Base-by-base conservation (phyloP, 768 basidiomycete genomes). In the Termitomyces heimii region DNA sequence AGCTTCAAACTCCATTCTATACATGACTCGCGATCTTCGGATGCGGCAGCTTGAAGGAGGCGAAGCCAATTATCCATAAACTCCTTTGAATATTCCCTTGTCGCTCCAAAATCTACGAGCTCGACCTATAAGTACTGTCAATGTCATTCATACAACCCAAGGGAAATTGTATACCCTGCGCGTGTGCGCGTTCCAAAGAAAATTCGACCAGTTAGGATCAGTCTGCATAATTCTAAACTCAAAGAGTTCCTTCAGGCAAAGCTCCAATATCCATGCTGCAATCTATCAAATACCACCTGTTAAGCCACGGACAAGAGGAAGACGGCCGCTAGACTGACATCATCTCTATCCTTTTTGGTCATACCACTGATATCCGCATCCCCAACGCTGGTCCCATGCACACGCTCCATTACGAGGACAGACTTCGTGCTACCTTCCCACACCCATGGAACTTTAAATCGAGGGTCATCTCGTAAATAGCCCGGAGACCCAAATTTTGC, bases 191-290 rank as follows among this genome's bases (percentile, higher is more conserved):
- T 94, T 89, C 86, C 91, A 98, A 24, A 99, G 75, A 74, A 99
- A 98, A 70, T 98, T 98, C 9, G 92, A 90, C 91, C 92, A 98
- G 65, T 99, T 98, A 3, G 97, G 97, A 68, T 99, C 96, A 0
- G 96, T 99, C 70, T 98, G 97, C 97, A 99, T 98, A 43, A 88
- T 71, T 31, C 90, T 77, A 75, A 97, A 96, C 58, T 85, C 77
- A 69, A 98, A 97, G 7, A 99, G 81, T 68, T 98, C 97, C 57
- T 81, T 83, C 40, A 99, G 74, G 67, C 94, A 98, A 7, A 99
- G 78, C 46, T 91, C 86, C 51, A 98, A 78, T 46, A 97, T 82
- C 54, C 85, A 76, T 3, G 81, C 73, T 3, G 94, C 91, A 65
- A 98, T 96, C 96, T 98, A 66, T 46, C 24, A 18, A 8, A 42